Evolutionary conservation across 805 yeast species (phyloP).

Genomic region (Scheffersomyces stipitis): DNA sequence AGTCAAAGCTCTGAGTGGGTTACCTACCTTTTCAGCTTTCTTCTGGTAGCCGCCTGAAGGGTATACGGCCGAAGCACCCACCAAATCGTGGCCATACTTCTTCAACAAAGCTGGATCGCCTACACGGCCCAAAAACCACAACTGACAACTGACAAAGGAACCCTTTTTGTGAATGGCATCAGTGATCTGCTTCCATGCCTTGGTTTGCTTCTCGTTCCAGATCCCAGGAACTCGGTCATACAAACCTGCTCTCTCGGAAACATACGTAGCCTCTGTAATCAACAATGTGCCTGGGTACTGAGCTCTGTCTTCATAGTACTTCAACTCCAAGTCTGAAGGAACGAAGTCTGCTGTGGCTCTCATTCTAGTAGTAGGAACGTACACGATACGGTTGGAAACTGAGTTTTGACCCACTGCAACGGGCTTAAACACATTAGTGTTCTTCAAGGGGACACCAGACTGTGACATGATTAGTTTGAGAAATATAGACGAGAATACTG

Average conservation of each 20-base stretch:
- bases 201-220: slow-evolving; percentile 24
- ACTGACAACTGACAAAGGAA: slow-evolving; percentile 11
- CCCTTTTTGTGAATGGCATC: slow-evolving; percentile 14
- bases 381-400: slow-evolving; percentile 42
- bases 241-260: slow-evolving; percentile 34
- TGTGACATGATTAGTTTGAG: too few species aligned
- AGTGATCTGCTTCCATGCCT: slow-evolving; percentile 22
- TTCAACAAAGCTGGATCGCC: slow-evolving; percentile 33
- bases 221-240: slow-evolving; percentile 11
- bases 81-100: slow-evolving; percentile 33
- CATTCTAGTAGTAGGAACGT: slow-evolving; percentile 52
- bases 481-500: too few species aligned
- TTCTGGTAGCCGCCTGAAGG: slow-evolving; percentile 31
- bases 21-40: slow-evolving; percentile 31
- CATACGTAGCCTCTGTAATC: slow-evolving; percentile 59
- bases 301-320: slow-evolving; percentile 60
- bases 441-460: slow-evolving; percentile 21
- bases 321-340: slow-evolving; percentile 48
- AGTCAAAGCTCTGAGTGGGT: slow-evolving; percentile 25
- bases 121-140: slow-evolving; percentile 22
- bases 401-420: slow-evolving; percentile 40
- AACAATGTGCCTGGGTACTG: slow-evolving; percentile 56
- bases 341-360: slow-evolving; percentile 38
- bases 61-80: slow-evolving; percentile 41
- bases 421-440: slow-evolving; percentile 43